These are phyloP conservation scores for Claviceps sp. DNA, from an alignment of 2,329 filamentous ascomycete genomes.

Conservation along the genomic window DNA sequence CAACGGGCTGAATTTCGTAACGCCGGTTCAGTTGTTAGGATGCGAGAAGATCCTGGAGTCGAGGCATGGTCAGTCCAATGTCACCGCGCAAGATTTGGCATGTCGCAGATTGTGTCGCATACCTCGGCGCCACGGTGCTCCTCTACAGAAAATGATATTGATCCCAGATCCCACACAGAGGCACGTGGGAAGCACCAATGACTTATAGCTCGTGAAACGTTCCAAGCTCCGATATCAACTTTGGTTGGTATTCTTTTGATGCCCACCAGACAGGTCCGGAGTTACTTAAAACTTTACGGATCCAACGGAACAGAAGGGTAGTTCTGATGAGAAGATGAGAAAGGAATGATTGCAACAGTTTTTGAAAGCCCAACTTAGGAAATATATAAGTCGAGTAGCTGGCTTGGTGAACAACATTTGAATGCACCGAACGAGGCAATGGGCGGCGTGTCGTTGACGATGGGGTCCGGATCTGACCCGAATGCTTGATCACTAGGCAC, in stretches of 20 bases:
- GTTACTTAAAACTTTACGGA: neutral
- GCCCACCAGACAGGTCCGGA: neutral
- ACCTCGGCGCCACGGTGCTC: slow-evolving; percentile 8
- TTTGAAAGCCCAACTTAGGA: neutral
- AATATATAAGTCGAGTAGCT: neutral
- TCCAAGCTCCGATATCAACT: slow-evolving; percentile 3
- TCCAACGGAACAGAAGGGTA: neutral
- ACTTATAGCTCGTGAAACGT: neutral
- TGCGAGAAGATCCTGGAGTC: neutral
- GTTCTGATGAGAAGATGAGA: neutral
- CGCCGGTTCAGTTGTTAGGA: slow-evolving; percentile 5
- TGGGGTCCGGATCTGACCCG: neutral
- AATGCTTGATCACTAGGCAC: neutral
- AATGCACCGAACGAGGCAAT: neutral
- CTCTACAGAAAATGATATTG: slow-evolving; percentile 3
- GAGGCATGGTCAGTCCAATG: slow-evolving; percentile 1
- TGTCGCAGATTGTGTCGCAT: neutral
- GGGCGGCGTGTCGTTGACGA: neutral
- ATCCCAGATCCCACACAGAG: neutral
- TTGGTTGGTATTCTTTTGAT: neutral
- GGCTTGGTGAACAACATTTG: neutral
- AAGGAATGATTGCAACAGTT: neutral
- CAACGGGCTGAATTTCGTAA: slow-evolving; percentile 5
- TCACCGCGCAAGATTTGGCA: neutral
- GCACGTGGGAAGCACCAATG: slow-evolving; percentile 3